phyloP scores from a whole-genome alignment of 2,329 filamentous ascomycete species.

The Neonectria faginata region DNA sequence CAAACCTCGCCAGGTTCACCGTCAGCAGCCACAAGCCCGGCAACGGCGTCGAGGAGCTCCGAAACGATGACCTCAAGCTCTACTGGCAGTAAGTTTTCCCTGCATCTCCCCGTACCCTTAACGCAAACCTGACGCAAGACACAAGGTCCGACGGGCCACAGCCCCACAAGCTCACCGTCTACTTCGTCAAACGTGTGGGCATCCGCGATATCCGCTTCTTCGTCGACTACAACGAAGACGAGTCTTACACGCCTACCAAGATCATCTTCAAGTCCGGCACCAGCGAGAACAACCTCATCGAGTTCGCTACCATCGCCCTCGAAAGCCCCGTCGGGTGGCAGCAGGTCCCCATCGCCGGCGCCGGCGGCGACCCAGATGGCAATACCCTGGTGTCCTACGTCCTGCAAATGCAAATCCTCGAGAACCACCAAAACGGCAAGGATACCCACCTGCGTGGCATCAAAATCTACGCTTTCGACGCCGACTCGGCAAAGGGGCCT shows the following conservation, averaged over 20 bases:
- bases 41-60: conserved; percentile 80
- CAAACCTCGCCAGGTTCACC: conserved; percentile 84
- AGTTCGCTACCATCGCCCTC: conserved; percentile 85
- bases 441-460: conserved; percentile 96
- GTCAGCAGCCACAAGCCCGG: conserved; percentile 86
- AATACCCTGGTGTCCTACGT: conserved; percentile 88
- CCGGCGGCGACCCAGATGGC: conserved; percentile 70
- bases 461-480: conserved; percentile 79
- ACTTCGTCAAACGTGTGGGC: conserved; percentile 85
- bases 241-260: conserved; percentile 95
- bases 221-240: conserved; percentile 91
- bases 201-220: conserved; percentile 84
- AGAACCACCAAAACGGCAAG: conserved; percentile 99
- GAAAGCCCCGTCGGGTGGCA: conserved; percentile 90
- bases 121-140: neutral
- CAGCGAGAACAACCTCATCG: conserved; percentile 89
- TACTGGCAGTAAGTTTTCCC: conserved; percentile 78
- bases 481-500: conserved; percentile 58
- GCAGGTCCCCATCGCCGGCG: conserved; percentile 74
- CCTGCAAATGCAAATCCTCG: conserved; percentile 88
- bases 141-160: conserved; percentile 85
- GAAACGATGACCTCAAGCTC: conserved; percentile 76
- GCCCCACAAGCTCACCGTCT: conserved; percentile 84
- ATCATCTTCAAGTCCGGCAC: conserved; percentile 91
- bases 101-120: neutral